Evolutionary conservation across 208 protist genomes (phyloP).

Genomic region (Acanthamoeba quina): DNA sequence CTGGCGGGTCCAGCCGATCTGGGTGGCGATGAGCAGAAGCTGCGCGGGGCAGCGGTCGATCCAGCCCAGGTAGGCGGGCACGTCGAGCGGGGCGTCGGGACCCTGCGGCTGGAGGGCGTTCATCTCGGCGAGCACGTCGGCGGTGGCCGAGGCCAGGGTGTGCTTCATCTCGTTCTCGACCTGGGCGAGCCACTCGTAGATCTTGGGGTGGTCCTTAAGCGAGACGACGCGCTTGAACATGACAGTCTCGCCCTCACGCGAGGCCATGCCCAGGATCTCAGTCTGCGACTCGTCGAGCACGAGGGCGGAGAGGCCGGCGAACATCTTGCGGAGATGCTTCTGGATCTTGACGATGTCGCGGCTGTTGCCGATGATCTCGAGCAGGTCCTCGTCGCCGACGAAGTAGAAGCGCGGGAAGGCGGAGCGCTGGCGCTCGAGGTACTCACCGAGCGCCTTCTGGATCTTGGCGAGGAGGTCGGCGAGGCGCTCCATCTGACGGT

Average conservation of each 20-base stretch:
- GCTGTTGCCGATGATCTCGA: conserved; percentile 99
- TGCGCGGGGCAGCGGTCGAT: conserved; percentile 94
- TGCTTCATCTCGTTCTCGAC: conserved; percentile 94
- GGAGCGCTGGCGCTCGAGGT: conserved; percentile 97
- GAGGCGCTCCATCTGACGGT: conserved; percentile 94
- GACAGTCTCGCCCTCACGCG: conserved; percentile 95
- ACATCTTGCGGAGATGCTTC: conserved; percentile 99
- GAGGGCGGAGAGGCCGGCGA: conserved; percentile 97
- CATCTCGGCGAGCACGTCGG: conserved; percentile 64
- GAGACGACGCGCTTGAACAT: conserved; percentile 88
- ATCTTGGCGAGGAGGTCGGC: conserved; percentile 94
- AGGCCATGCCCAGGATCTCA: conserved; percentile 93
- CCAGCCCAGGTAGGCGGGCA: conserved; percentile 89
- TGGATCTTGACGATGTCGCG: conserved; percentile 95
- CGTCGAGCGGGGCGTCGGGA: neutral
- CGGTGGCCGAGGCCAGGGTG: conserved; percentile 89
- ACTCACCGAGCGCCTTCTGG: conserved; percentile 97
- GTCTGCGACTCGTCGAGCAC: conserved; percentile 84
- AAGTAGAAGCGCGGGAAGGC: conserved; percentile 99
- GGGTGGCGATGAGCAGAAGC: conserved; percentile 94
- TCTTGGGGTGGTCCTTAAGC: conserved; percentile 86
- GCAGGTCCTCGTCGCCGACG: conserved; percentile 99
- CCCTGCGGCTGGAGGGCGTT: conserved; percentile 21
- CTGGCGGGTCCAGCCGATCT: conserved; percentile 94
- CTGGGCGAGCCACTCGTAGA: conserved; percentile 96